Base-by-base conservation (phyloP, 2,329 filamentous ascomycete species). In the Calycina marina region DNA sequence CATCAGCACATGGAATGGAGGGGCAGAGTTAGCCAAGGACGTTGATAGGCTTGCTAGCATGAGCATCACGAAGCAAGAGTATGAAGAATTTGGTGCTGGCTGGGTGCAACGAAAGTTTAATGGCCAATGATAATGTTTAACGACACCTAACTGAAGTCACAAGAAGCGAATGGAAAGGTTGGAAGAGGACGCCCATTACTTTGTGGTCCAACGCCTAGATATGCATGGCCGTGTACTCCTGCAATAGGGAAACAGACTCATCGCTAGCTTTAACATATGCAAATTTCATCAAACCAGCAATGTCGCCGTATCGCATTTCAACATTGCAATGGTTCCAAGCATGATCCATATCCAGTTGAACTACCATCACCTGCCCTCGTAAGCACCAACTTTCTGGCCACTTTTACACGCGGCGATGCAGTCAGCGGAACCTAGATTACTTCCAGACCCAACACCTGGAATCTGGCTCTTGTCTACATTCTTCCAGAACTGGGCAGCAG, bases 61-160 rank as follows among this genome's bases (percentile, higher is more conserved):
- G 9, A 67, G 73, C 2, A 80, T 94, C n/a, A 90, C 82, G 0
- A 83, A 81, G 51, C 69, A 80, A 39, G 84, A 98, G 51, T 98
- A 98, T 53, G 73, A 90, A 31, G 90, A 98, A 55, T 59, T 85
- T 49, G 90, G 90, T 6, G 71, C 69, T 34, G 62, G 60, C 1
- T 88, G 82, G 81, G 65, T 81, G 14, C 72, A 72, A 16, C 75
- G 72, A 47, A 82, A 71, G 49, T 90, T 93, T 51, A 61, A 17
- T 22, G 17, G 14, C 14, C 4, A 24, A 4, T 14, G 29, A 13
- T 14, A 6, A 5, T 13, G 9, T 15, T 16, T 12, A 28, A 13
- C 8, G 11, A 28, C 9, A n/a, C 11, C 11, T 13, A 28, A 2
- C 9, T 10, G 8, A 14, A 12, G 25, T 14, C 11, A 4, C 14